A percentile compares a stretch with the other conserved stretches of the same genome.
These are phyloP conservation scores for Kandelia obovata DNA, from an alignment of 345 rosid species.

Conservation along the genomic window DNA sequence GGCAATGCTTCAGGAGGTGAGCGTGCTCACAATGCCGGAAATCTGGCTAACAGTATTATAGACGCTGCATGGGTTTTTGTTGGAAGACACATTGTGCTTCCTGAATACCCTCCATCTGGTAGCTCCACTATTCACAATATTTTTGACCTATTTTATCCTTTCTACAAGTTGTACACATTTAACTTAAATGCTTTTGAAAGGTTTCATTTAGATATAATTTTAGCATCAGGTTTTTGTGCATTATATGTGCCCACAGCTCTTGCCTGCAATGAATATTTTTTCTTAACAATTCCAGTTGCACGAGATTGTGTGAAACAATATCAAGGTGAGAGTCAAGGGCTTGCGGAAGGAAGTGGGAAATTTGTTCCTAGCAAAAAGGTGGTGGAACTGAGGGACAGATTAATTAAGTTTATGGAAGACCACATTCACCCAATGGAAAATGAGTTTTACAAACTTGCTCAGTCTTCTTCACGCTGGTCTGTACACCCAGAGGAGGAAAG, in stretches of 20 bases:
- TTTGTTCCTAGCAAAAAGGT: conserved; percentile 68
- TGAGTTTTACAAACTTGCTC: conserved; percentile 74
- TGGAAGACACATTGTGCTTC: conserved; percentile 56
- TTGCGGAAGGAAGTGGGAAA: conserved; percentile 56
- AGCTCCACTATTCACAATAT: conserved; percentile 12
- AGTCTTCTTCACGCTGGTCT: conserved; percentile 72
- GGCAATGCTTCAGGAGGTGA: conserved; percentile 96
- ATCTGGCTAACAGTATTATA: conserved; percentile 56
- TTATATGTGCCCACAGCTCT: background rate
- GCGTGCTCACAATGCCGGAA: conserved; percentile 64
- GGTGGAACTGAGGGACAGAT: conserved; percentile 53
- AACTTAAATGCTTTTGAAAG: too few relatives aligned
- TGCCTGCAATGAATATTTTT: background rate
- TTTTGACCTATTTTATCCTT: background rate
- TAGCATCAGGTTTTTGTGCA: background rate
- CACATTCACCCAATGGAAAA: conserved; percentile 77
- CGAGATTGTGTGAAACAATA: conserved; percentile 20
- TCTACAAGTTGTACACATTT: too few relatives aligned
- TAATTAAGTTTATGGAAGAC: conserved; percentile 87
- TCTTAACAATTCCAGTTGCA: conserved; percentile 31
- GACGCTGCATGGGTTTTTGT: conserved; percentile 60
- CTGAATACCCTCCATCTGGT: conserved; percentile 73
- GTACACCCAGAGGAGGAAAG: conserved; percentile 91
- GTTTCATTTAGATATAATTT: background rate
- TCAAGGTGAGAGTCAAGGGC: conserved; percentile 16